A percentile compares a stretch with the other conserved stretches of the same genome.
phyloP scores from a whole-genome alignment of 371 early-diverging fungal species.

The Mucor racemosus region DNA sequence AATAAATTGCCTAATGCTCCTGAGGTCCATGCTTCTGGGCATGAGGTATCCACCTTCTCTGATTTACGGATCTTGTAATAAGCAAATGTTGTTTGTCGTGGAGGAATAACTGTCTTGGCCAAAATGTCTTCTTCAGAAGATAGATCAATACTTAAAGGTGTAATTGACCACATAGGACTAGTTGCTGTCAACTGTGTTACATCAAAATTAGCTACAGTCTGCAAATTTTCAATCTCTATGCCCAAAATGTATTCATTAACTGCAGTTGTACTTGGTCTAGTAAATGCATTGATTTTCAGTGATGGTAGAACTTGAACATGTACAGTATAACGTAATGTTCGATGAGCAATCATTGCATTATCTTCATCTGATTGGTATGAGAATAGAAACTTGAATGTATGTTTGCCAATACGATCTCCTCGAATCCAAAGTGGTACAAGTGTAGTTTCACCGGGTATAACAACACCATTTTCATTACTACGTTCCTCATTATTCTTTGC shows the following conservation, averaged over 20 bases:
- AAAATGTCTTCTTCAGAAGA: slow-evolving; percentile 35
- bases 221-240: slow-evolving; percentile 85
- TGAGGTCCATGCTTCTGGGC: slow-evolving; percentile 60
- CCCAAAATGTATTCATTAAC: slow-evolving; percentile 87
- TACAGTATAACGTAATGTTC: slow-evolving; percentile 68
- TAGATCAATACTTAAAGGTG: slow-evolving; percentile 53
- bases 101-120: slow-evolving; percentile 53
- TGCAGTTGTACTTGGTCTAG: slow-evolving; percentile 77
- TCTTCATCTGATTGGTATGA: slow-evolving; percentile 75
- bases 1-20: slow-evolving; percentile 51
- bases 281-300: slow-evolving; percentile 90
- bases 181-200: slow-evolving; percentile 74
- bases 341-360: slow-evolving; percentile 65
- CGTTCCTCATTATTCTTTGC: slow-evolving; percentile 19
- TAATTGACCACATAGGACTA: slow-evolving; percentile 76
- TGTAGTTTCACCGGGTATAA: slow-evolving; percentile 76
- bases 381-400: slow-evolving; percentile 74
- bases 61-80: slow-evolving; percentile 61
- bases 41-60: slow-evolving; percentile 8
- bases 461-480: slow-evolving; percentile 37
- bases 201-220: slow-evolving; percentile 60
- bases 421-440: slow-evolving; percentile 88
- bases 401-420: slow-evolving; percentile 90
- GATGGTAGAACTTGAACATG: slow-evolving; percentile 79
- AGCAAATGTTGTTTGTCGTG: slow-evolving; percentile 67